phyloP scores from a whole-genome alignment of 768 basidiomycete genomes.

The Tulasnella sp. region DNA sequence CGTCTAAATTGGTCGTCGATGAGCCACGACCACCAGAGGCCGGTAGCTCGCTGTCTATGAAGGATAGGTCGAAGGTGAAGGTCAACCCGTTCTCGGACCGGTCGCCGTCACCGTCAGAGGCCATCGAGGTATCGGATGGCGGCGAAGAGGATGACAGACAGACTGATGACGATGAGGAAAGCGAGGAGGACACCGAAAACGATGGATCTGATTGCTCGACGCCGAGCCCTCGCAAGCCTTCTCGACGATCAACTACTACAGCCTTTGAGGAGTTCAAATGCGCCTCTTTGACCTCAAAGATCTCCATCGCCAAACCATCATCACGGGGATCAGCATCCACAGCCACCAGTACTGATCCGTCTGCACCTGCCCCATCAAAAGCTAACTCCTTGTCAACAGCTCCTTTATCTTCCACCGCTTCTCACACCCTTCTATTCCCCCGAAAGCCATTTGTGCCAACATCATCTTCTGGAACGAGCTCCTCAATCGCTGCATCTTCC shows the following conservation, averaged over 20 bases:
- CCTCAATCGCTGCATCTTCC: neutral
- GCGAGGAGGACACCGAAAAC: neutral
- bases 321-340: too few species aligned
- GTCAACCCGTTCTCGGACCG: neutral
- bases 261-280: constrained; percentile 8
- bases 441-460: neutral
- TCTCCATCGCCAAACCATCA: neutral
- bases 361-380: neutral
- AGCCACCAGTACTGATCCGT: neutral
- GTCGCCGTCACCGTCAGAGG: neutral
- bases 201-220: neutral
- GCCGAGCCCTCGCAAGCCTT: neutral
- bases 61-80: neutral
- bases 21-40: neutral
- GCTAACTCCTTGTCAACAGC: neutral
- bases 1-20: neutral
- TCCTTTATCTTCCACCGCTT: neutral
- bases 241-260: neutral
- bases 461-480: neutral
- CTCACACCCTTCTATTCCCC: neutral
- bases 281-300: neutral
- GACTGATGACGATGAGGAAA: neutral
- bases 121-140: neutral
- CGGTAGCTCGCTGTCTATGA: neutral
- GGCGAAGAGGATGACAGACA: neutral